Conservation (phyloP, 305 asterid genomes). For the Fraxinus baroniana region DNA sequence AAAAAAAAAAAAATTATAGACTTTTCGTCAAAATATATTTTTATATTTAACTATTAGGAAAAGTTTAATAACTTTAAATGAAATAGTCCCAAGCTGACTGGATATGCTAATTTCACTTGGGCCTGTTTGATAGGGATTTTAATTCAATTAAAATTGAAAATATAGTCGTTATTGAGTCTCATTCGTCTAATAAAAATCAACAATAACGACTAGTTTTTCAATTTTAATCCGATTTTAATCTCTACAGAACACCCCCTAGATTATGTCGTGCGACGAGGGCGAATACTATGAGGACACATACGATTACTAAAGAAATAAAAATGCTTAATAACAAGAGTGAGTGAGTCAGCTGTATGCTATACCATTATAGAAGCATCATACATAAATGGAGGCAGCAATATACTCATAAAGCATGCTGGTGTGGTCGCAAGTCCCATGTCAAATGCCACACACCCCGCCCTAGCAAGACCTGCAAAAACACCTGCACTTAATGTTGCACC, state of each 20-base stretch:
- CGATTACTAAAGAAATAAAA: neutral
- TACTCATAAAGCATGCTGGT: slow-evolving; percentile 96
- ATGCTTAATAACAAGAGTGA: neutral
- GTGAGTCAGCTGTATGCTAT: neutral
- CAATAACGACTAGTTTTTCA: too few species aligned
- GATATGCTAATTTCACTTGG: neutral
- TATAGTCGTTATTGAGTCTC: too few species aligned
- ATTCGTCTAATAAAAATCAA: too few species aligned
- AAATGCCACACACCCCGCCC: slow-evolving; percentile 67
- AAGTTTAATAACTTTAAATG: neutral
- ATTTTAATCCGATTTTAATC: too few species aligned
- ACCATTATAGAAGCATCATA: slow-evolving; percentile 92
- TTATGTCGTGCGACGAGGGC: neutral
- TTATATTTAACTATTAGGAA: too few species aligned
- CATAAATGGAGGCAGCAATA: slow-evolving; percentile 54
- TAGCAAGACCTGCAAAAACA: slow-evolving; percentile 61
- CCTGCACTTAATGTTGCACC: slow-evolving; percentile 62
- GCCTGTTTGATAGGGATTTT: too few species aligned
- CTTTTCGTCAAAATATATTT: neutral
- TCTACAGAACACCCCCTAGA: too few species aligned
- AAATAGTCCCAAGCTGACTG: neutral
- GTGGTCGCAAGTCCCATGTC: slow-evolving; percentile 97
- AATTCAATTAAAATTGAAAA: too few species aligned
- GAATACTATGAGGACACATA: neutral
- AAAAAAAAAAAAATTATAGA: too few species aligned